phyloP scores from a whole-genome alignment of 257 asterid genomes.

The Buddleja alternifolia region DNA sequence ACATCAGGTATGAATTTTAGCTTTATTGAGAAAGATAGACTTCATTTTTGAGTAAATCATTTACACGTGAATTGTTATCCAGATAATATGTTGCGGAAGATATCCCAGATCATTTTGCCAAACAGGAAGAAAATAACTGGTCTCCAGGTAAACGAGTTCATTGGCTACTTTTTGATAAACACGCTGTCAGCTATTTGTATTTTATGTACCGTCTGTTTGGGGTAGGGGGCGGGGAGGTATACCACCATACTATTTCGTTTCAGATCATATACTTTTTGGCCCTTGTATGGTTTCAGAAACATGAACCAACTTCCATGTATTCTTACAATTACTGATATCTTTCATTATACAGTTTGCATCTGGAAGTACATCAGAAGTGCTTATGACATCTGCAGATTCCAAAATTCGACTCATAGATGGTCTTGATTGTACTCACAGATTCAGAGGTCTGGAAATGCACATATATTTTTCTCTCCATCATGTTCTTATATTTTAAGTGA shows the following conservation, averaged over 20 bases:
- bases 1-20: slow-evolving; percentile 60
- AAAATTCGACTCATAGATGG: slow-evolving; percentile 86
- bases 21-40: slow-evolving; percentile 19
- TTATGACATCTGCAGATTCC: slow-evolving; percentile 94
- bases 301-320: not conserved
- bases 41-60: slow-evolving; percentile 24
- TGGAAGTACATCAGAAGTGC: slow-evolving; percentile 92
- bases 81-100: slow-evolving; percentile 82
- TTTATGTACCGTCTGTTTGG: too few relatives aligned
- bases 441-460: slow-evolving; percentile 62
- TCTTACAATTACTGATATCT: slow-evolving; percentile 33
- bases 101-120: slow-evolving; percentile 79
- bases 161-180: slow-evolving; percentile 7
- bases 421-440: slow-evolving; percentile 84
- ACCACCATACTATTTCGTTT: not conserved
- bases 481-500: too few relatives aligned
- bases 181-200: not conserved
- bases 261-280: not conserved
- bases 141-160: slow-evolving; percentile 68
- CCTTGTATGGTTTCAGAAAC: slow-evolving; percentile 7
- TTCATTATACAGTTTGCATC: slow-evolving; percentile 77
- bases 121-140: slow-evolving; percentile 97
- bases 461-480: too few relatives aligned
- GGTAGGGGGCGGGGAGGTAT: too few relatives aligned
- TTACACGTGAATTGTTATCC: slow-evolving; percentile 27